These are phyloP conservation scores for Guillardia theta DNA, from an alignment of 78 protist species.

Conservation along the genomic window DNA sequence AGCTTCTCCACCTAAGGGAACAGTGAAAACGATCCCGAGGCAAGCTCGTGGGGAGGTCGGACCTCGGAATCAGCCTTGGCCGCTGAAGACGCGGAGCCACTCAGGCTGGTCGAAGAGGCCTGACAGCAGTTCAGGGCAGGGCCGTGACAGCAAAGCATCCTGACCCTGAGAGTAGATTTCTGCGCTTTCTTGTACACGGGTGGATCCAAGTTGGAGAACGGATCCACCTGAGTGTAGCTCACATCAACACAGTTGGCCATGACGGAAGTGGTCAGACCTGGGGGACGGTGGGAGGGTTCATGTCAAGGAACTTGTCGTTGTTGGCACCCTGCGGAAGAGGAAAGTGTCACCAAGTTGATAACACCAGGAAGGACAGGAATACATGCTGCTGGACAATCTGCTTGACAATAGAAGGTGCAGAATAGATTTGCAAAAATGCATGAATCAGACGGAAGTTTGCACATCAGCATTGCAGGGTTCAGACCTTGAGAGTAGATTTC, in stretches of 20 bases:
- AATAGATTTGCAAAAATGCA: background rate
- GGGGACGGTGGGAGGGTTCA: background rate
- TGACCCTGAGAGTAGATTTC: background rate
- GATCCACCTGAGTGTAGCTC: background rate
- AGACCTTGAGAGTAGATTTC: background rate
- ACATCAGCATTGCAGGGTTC: background rate
- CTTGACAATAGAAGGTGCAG: background rate
- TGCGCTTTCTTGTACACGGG: background rate
- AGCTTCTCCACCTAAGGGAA: background rate
- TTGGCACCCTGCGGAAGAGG: background rate
- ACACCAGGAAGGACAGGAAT: too few species aligned
- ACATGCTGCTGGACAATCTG: too few species aligned
- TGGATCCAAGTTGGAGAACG: slow-evolving; percentile 5
- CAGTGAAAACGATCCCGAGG: too few species aligned
- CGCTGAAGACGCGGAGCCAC: background rate
- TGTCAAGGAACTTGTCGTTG: background rate
- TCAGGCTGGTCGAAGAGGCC: background rate
- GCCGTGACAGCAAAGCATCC: background rate
- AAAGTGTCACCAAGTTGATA: background rate
- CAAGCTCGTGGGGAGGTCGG: background rate
- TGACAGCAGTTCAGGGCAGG: background rate
- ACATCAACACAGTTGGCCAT: background rate
- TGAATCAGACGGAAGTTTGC: background rate
- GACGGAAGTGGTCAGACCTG: too few species aligned
- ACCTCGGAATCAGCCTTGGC: background rate